phyloP scores from a whole-genome alignment of 2,329 filamentous ascomycete genomes.

The Calonectria pteridis region DNA sequence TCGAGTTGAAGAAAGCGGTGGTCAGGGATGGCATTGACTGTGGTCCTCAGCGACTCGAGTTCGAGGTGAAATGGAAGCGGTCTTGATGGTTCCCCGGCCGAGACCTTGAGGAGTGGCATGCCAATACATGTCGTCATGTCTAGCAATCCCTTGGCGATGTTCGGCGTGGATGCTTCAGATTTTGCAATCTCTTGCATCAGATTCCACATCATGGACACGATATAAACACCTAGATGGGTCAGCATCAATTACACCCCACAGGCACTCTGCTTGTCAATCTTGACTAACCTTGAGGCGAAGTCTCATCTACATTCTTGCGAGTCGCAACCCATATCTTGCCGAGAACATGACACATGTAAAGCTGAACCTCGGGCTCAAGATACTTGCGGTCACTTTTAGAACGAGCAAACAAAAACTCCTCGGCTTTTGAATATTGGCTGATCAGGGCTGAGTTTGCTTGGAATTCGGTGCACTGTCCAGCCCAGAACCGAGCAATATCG shows the following conservation, averaged over 20 bases:
- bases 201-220: conserved; percentile 42
- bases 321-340: conserved; percentile 28
- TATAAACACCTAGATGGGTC: conserved; percentile 31
- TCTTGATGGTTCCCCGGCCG: conserved; percentile 1
- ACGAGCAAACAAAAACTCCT: conserved; percentile 60
- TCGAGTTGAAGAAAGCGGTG: conserved; percentile 69
- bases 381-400: conserved; percentile 46
- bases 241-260: background rate
- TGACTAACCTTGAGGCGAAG: conserved; percentile 15
- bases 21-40: conserved; percentile 1
- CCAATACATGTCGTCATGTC: conserved; percentile 22
- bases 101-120: conserved; percentile 20
- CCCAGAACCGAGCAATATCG: conserved; percentile 58
- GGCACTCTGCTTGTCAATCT: background rate
- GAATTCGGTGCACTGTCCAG: conserved; percentile 57
- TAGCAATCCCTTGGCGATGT: conserved; percentile 26
- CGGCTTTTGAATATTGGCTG: conserved; percentile 61
- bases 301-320: background rate
- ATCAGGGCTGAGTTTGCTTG: conserved; percentile 58
- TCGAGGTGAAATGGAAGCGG: conserved; percentile 23
- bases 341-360: conserved; percentile 53
- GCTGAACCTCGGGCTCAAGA: conserved; percentile 50
- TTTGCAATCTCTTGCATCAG: conserved; percentile 35
- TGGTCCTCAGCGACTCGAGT: background rate
- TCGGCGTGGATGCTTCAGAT: conserved; percentile 25